These are phyloP conservation scores for Xylaria castorea DNA, from an alignment of 495 filamentous ascomycete genomes.

Conservation along the genomic window DNA sequence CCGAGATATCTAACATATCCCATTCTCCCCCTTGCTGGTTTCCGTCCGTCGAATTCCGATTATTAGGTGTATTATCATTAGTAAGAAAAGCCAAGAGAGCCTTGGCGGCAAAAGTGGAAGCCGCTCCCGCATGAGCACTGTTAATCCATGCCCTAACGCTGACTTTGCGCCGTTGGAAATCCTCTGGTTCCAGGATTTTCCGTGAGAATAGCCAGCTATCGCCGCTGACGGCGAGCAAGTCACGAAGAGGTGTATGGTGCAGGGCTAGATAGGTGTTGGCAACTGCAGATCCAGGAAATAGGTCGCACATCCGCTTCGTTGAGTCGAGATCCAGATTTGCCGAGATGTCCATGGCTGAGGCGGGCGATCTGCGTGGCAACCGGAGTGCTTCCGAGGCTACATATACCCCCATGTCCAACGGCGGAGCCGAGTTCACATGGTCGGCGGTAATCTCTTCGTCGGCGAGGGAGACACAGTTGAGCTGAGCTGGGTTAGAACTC, in stretches of 20 bases:
- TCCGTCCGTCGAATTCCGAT: conserved; percentile 21
- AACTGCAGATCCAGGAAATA: conserved; percentile 49
- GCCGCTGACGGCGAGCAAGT: conserved; percentile 55
- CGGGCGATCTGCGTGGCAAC: conserved; percentile 44
- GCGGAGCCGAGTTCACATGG: conserved; percentile 33
- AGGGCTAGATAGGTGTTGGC: conserved; percentile 56
- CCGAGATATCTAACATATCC: conserved; percentile 48
- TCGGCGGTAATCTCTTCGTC: conserved; percentile 43
- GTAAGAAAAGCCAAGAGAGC: conserved; percentile 36
- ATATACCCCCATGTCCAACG: conserved; percentile 47
- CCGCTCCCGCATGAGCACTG: conserved; percentile 29
- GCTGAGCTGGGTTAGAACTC: conserved; percentile 35
- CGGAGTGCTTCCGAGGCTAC: conserved; percentile 46
- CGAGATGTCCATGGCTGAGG: conserved; percentile 42
- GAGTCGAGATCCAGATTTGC: conserved; percentile 35
- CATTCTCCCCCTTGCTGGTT: conserved; percentile 22
- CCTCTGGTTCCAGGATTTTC: conserved; percentile 46
- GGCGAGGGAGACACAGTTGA: conserved; percentile 35
- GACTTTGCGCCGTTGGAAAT: conserved; percentile 47
- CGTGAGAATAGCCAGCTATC: conserved; percentile 56
- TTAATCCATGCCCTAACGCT: conserved; percentile 47
- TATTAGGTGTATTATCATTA: conserved; percentile 33
- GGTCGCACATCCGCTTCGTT: conserved; percentile 43
- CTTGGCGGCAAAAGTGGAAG: conserved; percentile 38
- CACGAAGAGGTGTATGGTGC: conserved; percentile 54